Evolutionary conservation across 2,329 filamentous ascomycete species (phyloP).

Genomic region (Paecilomyces niveus): DNA sequence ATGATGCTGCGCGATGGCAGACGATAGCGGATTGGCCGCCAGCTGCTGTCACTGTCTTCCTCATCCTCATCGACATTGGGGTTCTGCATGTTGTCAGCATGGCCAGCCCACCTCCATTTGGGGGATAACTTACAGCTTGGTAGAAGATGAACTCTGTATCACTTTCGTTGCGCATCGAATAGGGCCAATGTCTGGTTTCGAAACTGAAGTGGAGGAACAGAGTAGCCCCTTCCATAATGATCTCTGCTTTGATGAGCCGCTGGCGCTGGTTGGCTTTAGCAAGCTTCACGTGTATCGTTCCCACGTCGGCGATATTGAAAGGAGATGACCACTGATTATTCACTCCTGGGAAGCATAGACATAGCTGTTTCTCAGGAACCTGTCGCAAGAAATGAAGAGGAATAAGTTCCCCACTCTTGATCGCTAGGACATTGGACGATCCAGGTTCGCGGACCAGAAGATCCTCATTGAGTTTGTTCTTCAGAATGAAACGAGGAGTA

Average conservation of each 20-base stretch:
- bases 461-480: conserved; percentile 86
- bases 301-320: conserved; percentile 94
- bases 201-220: conserved; percentile 86
- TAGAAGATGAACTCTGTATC: conserved; percentile 95
- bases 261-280: conserved; percentile 86
- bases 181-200: conserved; percentile 95
- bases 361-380: conserved; percentile 76
- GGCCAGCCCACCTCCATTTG: too few relatives aligned
- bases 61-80: conserved; percentile 91
- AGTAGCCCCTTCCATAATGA: conserved; percentile 86
- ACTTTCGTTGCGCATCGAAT: conserved; percentile 97
- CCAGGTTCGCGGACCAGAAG: conserved; percentile 87
- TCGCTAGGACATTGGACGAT: conserved; percentile 73
- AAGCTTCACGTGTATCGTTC: conserved; percentile 87
- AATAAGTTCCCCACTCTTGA: conserved; percentile 71
- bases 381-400: conserved; percentile 87
- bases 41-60: conserved; percentile 68
- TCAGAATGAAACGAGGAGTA: conserved; percentile 83
- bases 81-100: conserved; percentile 37
- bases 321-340: conserved; percentile 98
- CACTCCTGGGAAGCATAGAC: conserved; percentile 83
- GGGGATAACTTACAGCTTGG: conserved; percentile 50
- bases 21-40: conserved; percentile 87
- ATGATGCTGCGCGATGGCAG: conserved; percentile 93
- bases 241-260: conserved; percentile 76